phyloP scores from a whole-genome alignment of 2,329 filamentous ascomycete species.

The Ophiostoma sp. region DNA sequence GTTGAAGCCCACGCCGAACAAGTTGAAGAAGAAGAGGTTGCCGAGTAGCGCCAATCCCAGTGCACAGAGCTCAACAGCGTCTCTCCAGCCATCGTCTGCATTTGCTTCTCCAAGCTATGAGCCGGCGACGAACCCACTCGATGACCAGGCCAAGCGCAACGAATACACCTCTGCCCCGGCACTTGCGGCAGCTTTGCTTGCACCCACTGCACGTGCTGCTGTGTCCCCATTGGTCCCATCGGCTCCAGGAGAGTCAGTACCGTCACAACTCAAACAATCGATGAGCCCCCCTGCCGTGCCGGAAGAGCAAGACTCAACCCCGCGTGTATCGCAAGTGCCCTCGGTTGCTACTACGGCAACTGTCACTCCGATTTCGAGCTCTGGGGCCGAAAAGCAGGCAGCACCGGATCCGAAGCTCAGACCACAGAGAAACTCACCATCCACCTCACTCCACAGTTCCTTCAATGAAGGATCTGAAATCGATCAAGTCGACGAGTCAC shows the following conservation, averaged over 20 bases:
- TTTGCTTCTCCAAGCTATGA: conserved; percentile 45
- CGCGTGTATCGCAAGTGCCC: conserved; percentile 43
- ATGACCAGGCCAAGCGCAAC: conserved; percentile 16
- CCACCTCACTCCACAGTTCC: conserved; percentile 69
- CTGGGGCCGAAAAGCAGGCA: conserved; percentile 23
- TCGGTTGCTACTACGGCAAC: conserved; percentile 27
- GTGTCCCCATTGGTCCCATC: neutral
- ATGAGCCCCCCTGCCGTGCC: conserved; percentile 30
- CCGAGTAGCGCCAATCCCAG: conserved; percentile 74
- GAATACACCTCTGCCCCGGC: neutral
- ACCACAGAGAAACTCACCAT: conserved; percentile 61
- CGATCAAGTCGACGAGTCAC: conserved; percentile 62
- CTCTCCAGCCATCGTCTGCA: conserved; percentile 50
- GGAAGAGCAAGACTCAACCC: conserved; percentile 39
- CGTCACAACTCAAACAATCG: neutral
- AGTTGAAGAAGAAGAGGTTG: conserved; percentile 79
- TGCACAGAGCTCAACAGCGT: conserved; percentile 83
- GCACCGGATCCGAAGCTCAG: conserved; percentile 41
- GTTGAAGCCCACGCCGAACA: conserved; percentile 69
- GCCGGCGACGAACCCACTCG: conserved; percentile 23
- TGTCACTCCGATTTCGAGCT: conserved; percentile 23
- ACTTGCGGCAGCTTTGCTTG: neutral
- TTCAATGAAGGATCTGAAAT: conserved; percentile 77
- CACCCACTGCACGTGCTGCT: neutral
- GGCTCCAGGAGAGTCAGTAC: neutral